These are phyloP conservation scores for Fusarium tricinctum DNA, from an alignment of 2,329 filamentous ascomycete genomes.

Conservation along the genomic window DNA sequence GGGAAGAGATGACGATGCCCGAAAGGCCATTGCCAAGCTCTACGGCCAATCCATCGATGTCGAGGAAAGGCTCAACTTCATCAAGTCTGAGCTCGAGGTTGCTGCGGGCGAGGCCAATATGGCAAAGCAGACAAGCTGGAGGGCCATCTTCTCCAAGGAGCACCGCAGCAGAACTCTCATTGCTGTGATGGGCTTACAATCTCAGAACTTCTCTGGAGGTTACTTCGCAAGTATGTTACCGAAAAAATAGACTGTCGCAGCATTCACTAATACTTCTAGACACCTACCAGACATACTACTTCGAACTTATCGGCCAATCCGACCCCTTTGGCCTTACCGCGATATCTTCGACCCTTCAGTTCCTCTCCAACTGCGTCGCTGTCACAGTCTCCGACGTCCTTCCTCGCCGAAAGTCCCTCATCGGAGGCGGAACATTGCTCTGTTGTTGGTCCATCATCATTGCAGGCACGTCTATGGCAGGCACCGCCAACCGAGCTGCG, in stretches of 20 bases:
- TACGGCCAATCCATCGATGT: constrained; percentile 43
- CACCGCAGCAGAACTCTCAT: constrained; percentile 47
- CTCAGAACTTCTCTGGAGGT: constrained; percentile 51
- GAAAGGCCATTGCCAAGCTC: constrained; percentile 47
- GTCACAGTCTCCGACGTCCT: constrained; percentile 47
- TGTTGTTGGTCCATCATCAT: constrained; percentile 50
- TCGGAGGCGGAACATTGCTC: constrained; percentile 48
- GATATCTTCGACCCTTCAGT: constrained; percentile 50
- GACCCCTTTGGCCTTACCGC: constrained; percentile 50
- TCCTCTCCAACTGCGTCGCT: constrained; percentile 48
- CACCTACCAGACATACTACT: constrained; percentile 52
- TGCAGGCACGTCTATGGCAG: constrained; percentile 43
- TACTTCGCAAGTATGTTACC: constrained; percentile 49
- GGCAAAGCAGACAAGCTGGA: constrained; percentile 50
- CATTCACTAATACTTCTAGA: constrained; percentile 28
- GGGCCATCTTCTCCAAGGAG: constrained; percentile 51
- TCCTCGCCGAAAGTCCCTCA: constrained; percentile 46
- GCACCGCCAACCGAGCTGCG: constrained; percentile 41
- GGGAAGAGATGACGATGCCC: constrained; percentile 47
- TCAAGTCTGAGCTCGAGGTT: constrained; percentile 48
- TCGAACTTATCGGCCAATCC: constrained; percentile 51
- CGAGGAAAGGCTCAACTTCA: constrained; percentile 45
- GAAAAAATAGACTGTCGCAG: rapidly evolving
- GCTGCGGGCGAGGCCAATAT: constrained; percentile 42
- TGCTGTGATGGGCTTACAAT: constrained; percentile 48